Base-by-base conservation (phyloP, 83 land plant species). In the Larix sibirica region DNA sequence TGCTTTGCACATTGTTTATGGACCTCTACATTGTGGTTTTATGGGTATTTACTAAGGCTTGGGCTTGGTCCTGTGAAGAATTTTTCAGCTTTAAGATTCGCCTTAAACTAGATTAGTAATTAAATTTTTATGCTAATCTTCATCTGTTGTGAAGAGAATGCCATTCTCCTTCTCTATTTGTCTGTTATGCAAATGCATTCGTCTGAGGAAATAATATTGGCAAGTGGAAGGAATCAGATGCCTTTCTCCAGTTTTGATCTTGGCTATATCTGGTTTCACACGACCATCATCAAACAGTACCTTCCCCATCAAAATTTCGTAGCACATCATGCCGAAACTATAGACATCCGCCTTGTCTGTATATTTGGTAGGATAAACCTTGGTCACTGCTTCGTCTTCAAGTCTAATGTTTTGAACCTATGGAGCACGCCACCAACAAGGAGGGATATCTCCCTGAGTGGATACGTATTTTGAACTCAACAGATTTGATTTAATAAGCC, bases 311-410 rank as follows among this genome's bases (percentile, higher is more conserved):
- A 91, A 68, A 73, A 94, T 81, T 83, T 94, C 91, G 77, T 87
- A 91, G 71, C 91, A 92, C 17, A 87, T 31, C 91, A 94, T 90
- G 7, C 75, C 88, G 80, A 89, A 92, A 80, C 94, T 94, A 61
- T 88, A 94, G 9, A 92, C 90, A 83, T 91, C 92, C 13, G 88
- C 83, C 68, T 92, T 92, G 60, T 89, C 85, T 10, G 89, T 79
- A 81, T 84, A 89, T 18, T 21, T 18, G 23, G 20, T 63, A 4
- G n/a, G 65, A 21, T 18, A 63, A 12, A 47, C 70, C 0, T 79
- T 26, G 79, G 4, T 1, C 20, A 0, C 16, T 3, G 40, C 79
- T n/a, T 67, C n/a, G 80, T 81, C 81, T 23, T 90, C 87, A 64
- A 80, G 84, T 64, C 85, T 86, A 40, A 64, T 58, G 65, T 63